Evolutionary conservation across 2,329 filamentous ascomycete genomes (phyloP).

Genomic region (Triangularia setosa): DNA sequence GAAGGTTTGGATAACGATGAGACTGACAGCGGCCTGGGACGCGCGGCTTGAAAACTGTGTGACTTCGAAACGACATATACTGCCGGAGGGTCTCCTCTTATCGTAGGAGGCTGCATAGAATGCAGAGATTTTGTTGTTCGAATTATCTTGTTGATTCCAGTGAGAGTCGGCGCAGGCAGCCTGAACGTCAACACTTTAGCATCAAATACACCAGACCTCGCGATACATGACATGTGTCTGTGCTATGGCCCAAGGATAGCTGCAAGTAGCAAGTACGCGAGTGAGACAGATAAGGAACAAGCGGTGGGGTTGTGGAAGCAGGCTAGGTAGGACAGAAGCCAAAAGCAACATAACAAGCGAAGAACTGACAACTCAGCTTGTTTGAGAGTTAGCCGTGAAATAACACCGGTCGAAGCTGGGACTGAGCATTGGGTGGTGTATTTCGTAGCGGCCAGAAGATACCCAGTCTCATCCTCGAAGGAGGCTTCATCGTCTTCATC

Average conservation of each 20-base stretch:
- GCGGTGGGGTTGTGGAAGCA: neutral
- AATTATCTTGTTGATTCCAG: neutral
- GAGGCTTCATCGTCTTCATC: neutral
- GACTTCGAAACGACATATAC: neutral
- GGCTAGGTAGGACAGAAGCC: neutral
- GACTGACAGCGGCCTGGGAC: neutral
- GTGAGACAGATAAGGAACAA: neutral
- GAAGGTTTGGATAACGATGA: neutral
- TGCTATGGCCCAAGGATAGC: neutral
- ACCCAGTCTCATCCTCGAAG: neutral
- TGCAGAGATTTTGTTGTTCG: neutral
- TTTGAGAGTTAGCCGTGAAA: neutral
- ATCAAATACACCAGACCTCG: neutral
- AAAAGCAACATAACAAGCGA: neutral
- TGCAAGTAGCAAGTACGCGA: neutral
- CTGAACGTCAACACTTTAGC: neutral
- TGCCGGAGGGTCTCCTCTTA: neutral
- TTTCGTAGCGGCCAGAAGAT: neutral
- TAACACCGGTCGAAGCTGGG: neutral
- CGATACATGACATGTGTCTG: neutral
- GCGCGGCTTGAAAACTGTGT: neutral
- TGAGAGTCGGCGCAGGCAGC: neutral
- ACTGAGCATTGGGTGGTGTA: neutral
- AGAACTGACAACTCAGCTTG: neutral
- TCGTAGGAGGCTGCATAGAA: neutral